Base-by-base conservation (phyloP, 2,329 filamentous ascomycete species). In the Hypoxylon sp. region DNA sequence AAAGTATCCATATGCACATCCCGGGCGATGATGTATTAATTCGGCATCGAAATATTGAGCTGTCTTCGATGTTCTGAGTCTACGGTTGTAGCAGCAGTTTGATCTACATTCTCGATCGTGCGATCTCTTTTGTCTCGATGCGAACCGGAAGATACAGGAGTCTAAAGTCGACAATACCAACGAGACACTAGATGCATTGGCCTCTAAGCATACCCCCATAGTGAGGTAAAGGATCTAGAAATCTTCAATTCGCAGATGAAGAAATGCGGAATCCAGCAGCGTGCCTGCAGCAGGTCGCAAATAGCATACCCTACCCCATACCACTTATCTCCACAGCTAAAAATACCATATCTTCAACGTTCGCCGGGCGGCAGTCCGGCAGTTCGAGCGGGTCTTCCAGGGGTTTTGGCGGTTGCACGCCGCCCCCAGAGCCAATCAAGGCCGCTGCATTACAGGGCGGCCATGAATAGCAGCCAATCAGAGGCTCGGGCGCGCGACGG, bases 351-450 rank as follows among this genome's bases (percentile, higher is more conserved):
- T 53, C 45, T 49, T 63, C 54, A 54, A 26, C 49, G 46, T 56
- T 18, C 28, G 42, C 45, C 30, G 49, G 48, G 24, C 24, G 24
- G 24, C 24, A 26, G 24, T 26, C 24, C 58, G 26, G 49, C 45
- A 51, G 20, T 28, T 8, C 36, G 45, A 18, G 45, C 22, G 54
- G 45, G 45, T 45, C 53, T 28, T 50, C 36, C 56, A 64, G 24
- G 63, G 63, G 28, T 44, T 36, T 18, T 51, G 56, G 69, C 70
- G 71, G 64, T 67, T 71, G 59, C 30, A 42, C 32, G 32, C 16
- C 20, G 45, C 30, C 36, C 20, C 26, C 36, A n/a, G 16, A 51
- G 28, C 67, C 67, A 73, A 72, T 69, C 66, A 68, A 56, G 20
- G 18, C 14, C 36, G 32, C 32, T 30, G 55, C 49, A 67, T 67